Conservation (phyloP, 257 asterid genomes). For the Solanum bulbocastanum region DNA sequence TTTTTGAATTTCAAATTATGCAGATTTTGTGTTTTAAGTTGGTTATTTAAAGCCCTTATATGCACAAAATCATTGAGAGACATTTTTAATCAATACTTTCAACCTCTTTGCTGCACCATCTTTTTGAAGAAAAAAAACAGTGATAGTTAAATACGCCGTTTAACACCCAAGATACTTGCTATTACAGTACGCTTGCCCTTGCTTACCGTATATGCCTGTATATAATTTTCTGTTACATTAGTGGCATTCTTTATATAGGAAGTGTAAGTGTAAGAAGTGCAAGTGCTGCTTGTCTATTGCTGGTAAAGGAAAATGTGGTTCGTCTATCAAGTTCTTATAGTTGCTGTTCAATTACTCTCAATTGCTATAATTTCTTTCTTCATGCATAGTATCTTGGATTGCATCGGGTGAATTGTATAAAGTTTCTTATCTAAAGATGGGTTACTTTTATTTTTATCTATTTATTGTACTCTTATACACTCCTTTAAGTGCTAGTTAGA, state of each 20-base stretch:
- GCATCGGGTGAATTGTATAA: background rate
- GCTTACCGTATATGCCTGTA: background rate
- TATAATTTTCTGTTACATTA: background rate
- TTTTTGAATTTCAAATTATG: background rate
- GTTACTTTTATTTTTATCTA: background rate
- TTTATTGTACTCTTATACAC: background rate
- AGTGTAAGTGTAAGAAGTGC: background rate
- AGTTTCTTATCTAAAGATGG: background rate
- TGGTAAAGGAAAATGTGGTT: background rate
- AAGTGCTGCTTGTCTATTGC: background rate
- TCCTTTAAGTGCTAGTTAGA: background rate
- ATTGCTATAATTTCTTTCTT: background rate
- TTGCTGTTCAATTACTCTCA: background rate
- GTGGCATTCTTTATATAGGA: background rate
- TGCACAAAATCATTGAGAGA: background rate
- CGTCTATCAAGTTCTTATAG: background rate
- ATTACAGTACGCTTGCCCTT: background rate
- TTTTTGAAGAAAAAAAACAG: background rate
- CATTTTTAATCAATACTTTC: background rate
- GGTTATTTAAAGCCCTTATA: background rate
- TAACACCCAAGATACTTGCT: background rate
- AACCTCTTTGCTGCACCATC: background rate
- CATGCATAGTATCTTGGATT: background rate
- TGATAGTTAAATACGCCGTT: background rate
- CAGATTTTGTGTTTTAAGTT: background rate